Conservation (phyloP, 148 eudicot species). For the Polygonum maritimum region DNA sequence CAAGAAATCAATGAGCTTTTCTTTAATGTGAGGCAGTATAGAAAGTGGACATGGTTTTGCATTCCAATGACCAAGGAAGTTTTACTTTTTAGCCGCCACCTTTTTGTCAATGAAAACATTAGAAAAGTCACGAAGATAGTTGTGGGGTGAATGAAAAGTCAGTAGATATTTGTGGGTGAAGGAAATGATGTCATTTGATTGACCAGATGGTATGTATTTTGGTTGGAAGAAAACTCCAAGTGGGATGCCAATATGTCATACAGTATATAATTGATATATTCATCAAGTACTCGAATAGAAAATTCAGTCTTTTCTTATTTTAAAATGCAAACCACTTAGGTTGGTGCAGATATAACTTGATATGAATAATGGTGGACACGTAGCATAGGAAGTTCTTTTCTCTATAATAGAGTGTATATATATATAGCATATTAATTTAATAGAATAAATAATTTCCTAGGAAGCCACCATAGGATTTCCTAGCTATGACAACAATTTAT, state of each 20-base stretch:
- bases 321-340: background rate
- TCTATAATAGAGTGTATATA: background rate
- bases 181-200: background rate
- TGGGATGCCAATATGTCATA: background rate
- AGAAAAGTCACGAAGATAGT: background rate
- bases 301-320: background rate
- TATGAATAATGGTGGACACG: background rate
- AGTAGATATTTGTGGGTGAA: background rate
- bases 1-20: background rate
- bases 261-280: too few relatives aligned
- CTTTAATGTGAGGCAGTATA: background rate
- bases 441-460: background rate
- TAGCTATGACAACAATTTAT: background rate
- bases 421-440: background rate
- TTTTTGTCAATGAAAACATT: background rate
- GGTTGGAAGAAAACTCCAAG: background rate
- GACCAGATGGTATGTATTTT: background rate
- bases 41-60: background rate
- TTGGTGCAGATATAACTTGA: background rate
- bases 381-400: background rate
- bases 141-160: background rate
- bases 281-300: background rate
- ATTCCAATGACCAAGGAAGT: slow-evolving; percentile 3
- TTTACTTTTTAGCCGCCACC: slow-evolving; percentile 2
- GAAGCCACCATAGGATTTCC: background rate